Evolutionary conservation across 169 alveolate species (phyloP).

Genomic region (Eimeria falciformis): DNA sequence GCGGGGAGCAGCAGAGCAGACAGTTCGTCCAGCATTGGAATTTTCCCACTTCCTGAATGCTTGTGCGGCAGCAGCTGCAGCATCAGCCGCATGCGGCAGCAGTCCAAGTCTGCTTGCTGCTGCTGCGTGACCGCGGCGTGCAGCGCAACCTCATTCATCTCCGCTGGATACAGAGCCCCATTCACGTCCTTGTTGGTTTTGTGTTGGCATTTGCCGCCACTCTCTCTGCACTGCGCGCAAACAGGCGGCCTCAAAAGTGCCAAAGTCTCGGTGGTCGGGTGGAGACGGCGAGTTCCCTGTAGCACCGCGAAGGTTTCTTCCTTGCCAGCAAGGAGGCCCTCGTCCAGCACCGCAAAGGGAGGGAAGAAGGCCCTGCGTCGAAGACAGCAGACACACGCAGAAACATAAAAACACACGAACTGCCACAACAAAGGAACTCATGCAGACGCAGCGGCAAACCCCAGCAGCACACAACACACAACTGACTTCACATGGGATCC

Average conservation of each 20-base stretch:
- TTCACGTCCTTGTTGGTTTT: conserved; percentile 1
- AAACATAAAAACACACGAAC: not conserved
- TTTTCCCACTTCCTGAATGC: not conserved
- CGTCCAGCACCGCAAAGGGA: conserved; percentile 43
- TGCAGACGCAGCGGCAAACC: not conserved
- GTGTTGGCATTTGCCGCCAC: conserved; percentile 16
- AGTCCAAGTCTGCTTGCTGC: conserved; percentile 22
- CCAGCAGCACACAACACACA: not conserved
- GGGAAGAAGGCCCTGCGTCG: conserved; percentile 5
- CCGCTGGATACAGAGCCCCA: conserved; percentile 13
- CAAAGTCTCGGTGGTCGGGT: conserved; percentile 22
- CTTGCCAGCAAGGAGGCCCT: conserved; percentile 28
- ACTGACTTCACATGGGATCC: too few species aligned
- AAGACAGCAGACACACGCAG: conserved; percentile 6
- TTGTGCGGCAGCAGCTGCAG: conserved; percentile 66
- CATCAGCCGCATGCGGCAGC: conserved; percentile 46
- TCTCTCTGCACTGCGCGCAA: conserved; percentile 2
- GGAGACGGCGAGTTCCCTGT: conserved; percentile 40
- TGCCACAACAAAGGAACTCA: not conserved
- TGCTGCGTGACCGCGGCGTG: conserved; percentile 34
- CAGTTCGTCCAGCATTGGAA: conserved; percentile 6
- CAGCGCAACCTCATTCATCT: conserved; percentile 8
- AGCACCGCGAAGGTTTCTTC: conserved; percentile 35
- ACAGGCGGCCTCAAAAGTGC: not conserved
- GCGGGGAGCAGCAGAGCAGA: conserved; percentile 26